Conservation (phyloP, 2,329 filamentous ascomycete genomes). For the Fusarium chaquense region DNA sequence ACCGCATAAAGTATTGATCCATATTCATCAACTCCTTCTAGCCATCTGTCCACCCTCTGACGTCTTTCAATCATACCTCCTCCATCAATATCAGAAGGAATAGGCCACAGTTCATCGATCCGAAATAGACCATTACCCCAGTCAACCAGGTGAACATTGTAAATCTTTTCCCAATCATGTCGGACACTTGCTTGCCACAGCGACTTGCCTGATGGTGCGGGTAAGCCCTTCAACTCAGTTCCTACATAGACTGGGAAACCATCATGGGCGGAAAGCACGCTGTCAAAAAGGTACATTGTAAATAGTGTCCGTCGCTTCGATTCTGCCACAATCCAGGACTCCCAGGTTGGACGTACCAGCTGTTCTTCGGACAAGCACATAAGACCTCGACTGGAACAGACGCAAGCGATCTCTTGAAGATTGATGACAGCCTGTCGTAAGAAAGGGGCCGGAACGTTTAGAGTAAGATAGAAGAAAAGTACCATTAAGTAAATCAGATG, state of each 20-base stretch:
- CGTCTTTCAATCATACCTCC: accelerated
- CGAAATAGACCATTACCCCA: not conserved
- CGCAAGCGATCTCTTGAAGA: not conserved
- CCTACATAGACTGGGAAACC: not conserved
- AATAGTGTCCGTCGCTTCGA: not conserved
- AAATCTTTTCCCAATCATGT: not conserved
- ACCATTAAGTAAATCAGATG: not conserved
- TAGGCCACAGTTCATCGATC: not conserved
- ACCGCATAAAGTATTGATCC: not conserved
- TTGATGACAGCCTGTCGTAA: not conserved
- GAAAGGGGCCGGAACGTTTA: accelerated
- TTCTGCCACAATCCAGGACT: not conserved
- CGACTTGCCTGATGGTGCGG: not conserved
- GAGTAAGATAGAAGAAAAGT: not conserved
- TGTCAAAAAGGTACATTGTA: not conserved
- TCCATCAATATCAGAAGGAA: not conserved
- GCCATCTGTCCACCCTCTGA: not conserved
- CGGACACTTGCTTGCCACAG: not conserved
- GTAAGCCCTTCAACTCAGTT: not conserved
- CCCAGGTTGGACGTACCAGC: not conserved
- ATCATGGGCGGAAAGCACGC: not conserved
- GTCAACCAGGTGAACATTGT: not conserved
- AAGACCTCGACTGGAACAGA: not conserved
- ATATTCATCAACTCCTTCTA: not conserved
- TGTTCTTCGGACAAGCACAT: not conserved